These are phyloP conservation scores for Russula sp. DNA, from an alignment of 768 basidiomycete genomes.

Conservation along the genomic window DNA sequence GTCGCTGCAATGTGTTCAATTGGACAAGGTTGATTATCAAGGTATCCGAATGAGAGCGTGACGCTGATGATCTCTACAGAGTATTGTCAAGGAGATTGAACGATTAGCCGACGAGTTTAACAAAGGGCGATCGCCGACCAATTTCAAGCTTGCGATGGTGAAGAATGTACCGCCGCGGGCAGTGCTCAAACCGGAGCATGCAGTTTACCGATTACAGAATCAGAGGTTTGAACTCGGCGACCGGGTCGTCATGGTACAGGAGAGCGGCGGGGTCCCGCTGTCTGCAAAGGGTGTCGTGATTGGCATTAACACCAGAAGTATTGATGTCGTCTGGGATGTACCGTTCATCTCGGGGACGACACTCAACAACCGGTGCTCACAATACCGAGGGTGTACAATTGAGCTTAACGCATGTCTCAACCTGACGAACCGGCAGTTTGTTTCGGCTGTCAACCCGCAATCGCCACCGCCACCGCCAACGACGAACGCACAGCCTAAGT, in stretches of 20 bases:
- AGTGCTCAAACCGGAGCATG: slow-evolving; percentile 87
- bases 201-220: slow-evolving; percentile 81
- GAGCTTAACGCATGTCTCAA: slow-evolving; percentile 87
- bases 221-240: slow-evolving; percentile 87
- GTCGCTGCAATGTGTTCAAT: slow-evolving; percentile 83
- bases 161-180: slow-evolving; percentile 90
- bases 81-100: slow-evolving; percentile 75
- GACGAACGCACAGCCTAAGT: slow-evolving; percentile 50
- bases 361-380: slow-evolving; percentile 83
- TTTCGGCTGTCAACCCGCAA: slow-evolving; percentile 62
- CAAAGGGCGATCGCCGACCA: slow-evolving; percentile 46
- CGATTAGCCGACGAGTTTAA: slow-evolving; percentile 61
- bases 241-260: slow-evolving; percentile 92
- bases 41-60: not conserved
- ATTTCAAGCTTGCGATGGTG: slow-evolving; percentile 88
- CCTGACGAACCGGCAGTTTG: slow-evolving; percentile 77
- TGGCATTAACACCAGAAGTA: slow-evolving; percentile 74
- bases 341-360: slow-evolving; percentile 92
- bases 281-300: slow-evolving; percentile 91
- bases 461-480: slow-evolving; percentile 30
- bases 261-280: slow-evolving; percentile 87
- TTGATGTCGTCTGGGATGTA: slow-evolving; percentile 96
- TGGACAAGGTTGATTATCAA: slow-evolving; percentile 58
- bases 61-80: slow-evolving; percentile 35
- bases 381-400: slow-evolving; percentile 86